These are phyloP conservation scores for Hemisphaericaspora subhashii DNA, from an alignment of 1,139 yeast genomes.

Conservation along the genomic window DNA sequence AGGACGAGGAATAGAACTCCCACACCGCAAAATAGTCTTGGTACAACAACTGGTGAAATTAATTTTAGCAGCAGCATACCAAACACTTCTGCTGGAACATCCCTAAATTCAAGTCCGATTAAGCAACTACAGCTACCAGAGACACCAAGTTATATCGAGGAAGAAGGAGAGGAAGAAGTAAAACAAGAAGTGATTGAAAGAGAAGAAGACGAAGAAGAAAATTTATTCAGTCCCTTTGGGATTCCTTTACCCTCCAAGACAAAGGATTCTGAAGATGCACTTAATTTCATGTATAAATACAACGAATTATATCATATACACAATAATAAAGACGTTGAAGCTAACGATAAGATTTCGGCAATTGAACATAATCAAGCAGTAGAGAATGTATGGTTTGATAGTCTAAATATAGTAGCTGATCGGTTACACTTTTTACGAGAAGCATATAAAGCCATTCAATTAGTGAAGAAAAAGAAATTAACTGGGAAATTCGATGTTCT, in stretches of 20 bases:
- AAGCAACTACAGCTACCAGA: background rate
- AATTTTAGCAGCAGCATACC: background rate
- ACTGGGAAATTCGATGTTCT: slow-evolving; percentile 7
- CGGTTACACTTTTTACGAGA: slow-evolving; percentile 33
- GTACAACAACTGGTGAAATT: background rate
- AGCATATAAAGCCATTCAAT: slow-evolving; percentile 27
- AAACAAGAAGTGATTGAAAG: no score
- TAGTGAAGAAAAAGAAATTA: slow-evolving; percentile 21
- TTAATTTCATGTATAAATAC: slow-evolving; percentile 1
- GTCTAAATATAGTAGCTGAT: slow-evolving; percentile 26
- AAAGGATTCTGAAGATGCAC: background rate
- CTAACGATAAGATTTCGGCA: background rate
- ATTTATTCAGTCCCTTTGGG: background rate
- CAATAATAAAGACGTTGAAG: background rate
- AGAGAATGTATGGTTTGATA: slow-evolving; percentile 27
- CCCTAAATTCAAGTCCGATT: slow-evolving; percentile 7
- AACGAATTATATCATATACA: slow-evolving; percentile 3
- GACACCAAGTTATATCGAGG: background rate
- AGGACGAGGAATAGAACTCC: slow-evolving; percentile 1
- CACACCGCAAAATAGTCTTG: background rate
- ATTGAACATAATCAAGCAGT: slow-evolving; percentile 10
- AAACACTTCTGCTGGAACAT: slow-evolving; percentile 1
- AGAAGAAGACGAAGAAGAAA: background rate
- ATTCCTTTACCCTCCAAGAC: background rate
- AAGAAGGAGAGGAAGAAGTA: no score